Evolutionary conservation across 331 rosid genomes (phyloP).

Genomic region (Spiraea crenata): DNA sequence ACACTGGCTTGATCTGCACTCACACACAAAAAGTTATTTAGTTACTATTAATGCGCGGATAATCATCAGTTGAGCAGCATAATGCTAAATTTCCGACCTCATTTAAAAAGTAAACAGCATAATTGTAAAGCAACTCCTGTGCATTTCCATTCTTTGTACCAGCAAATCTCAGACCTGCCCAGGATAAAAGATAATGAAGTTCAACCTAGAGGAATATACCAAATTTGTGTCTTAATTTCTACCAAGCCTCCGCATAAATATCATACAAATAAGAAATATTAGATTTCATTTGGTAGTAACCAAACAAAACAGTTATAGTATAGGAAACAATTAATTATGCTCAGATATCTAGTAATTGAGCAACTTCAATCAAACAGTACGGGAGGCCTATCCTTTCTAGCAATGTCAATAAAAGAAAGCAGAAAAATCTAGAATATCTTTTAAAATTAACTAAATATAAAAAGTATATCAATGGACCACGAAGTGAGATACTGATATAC

Average conservation of each 20-base stretch:
- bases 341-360: background rate
- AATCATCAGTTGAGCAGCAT: constrained; percentile 27
- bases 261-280: background rate
- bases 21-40: constrained; percentile 14
- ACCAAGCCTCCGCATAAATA: background rate
- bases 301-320: background rate
- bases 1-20: constrained; percentile 77
- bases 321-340: background rate
- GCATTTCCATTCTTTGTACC: constrained; percentile 86
- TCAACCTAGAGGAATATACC: constrained; percentile 21
- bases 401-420: background rate
- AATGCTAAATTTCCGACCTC: constrained; percentile 55
- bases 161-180: constrained; percentile 84
- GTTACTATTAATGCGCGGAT: constrained; percentile 6
- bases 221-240: background rate
- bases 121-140: constrained; percentile 77
- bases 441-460: background rate
- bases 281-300: constrained; percentile 1
- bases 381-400: constrained; percentile 4
- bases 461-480: constrained; percentile 2
- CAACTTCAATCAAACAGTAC: background rate
- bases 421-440: background rate
- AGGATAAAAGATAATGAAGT: constrained; percentile 22
- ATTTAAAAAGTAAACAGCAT: constrained; percentile 79
- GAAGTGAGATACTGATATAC: background rate